A percentile compares a stretch with the other conserved stretches of the same genome.
phyloP scores from a whole-genome alignment of 2,329 filamentous ascomycete genomes.

The Bipolaris cookei region DNA sequence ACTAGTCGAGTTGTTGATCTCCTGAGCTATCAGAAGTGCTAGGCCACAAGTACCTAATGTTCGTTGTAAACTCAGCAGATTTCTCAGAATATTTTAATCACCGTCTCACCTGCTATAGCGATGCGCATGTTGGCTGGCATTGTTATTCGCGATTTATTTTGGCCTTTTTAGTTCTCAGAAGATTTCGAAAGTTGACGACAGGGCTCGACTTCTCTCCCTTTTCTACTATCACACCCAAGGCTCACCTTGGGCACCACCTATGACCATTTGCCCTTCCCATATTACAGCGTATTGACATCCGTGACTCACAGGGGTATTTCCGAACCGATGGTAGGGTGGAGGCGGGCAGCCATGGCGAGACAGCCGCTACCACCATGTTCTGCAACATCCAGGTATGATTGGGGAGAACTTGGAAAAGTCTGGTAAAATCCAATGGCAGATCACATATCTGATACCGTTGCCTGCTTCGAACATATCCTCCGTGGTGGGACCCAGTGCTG shows the following conservation, averaged over 20 bases:
- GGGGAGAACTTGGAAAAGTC: constrained; percentile 13
- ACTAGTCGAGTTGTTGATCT: constrained; percentile 65
- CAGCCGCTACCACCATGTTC: constrained; percentile 32
- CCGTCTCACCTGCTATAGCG: constrained; percentile 57
- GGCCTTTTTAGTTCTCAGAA: neutral
- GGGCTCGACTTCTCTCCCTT: constrained; percentile 5
- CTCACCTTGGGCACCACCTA: constrained; percentile 11
- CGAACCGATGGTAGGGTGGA: constrained; percentile 32
- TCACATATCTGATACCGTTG: constrained; percentile 30
- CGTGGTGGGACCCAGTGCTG: constrained; percentile 16
- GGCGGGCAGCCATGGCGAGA: constrained; percentile 20
- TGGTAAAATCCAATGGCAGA: constrained; percentile 9
- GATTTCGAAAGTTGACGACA: constrained; percentile 1
- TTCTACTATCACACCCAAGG: constrained; percentile 7
- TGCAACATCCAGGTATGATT: constrained; percentile 25
- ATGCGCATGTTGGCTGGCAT: constrained; percentile 60
- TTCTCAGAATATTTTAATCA: neutral
- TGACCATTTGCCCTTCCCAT: constrained; percentile 16
- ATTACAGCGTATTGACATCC: constrained; percentile 24
- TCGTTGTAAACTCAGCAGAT: neutral
- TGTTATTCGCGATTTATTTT: constrained; percentile 16
- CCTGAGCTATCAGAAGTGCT: constrained; percentile 63
- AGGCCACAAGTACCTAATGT: constrained; percentile 62
- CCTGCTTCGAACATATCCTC: constrained; percentile 38
- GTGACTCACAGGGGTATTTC: constrained; percentile 39